Evolutionary conservation across 2,329 filamentous ascomycete genomes (phyloP).

Genomic region (Lithohypha guttulata): DNA sequence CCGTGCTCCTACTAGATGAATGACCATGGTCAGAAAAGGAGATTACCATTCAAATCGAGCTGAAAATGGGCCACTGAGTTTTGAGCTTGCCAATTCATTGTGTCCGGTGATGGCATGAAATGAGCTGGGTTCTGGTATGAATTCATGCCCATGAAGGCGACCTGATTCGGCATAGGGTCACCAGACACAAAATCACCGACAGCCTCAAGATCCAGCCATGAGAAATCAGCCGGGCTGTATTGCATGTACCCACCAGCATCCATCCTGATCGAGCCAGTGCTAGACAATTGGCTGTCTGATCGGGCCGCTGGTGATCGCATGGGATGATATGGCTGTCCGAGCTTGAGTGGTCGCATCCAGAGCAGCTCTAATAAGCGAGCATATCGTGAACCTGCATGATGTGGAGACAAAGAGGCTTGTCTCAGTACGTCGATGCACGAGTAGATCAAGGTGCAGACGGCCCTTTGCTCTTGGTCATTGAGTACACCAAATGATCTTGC

Average conservation of each 20-base stretch:
- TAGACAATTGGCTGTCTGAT: constrained; percentile 25
- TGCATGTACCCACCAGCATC: constrained; percentile 27
- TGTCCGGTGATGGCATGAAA: constrained; percentile 13
- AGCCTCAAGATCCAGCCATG: constrained; percentile 51
- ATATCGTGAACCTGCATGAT: constrained; percentile 52
- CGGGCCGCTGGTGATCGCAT: constrained; percentile 20
- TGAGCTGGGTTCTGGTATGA: constrained; percentile 12
- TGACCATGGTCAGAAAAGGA: constrained; percentile 21
- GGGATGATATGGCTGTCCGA: constrained; percentile 17
- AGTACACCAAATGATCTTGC: constrained; percentile 51
- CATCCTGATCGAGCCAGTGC: constrained; percentile 18
- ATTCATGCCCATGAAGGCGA: constrained; percentile 14
- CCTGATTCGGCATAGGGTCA: constrained; percentile 25
- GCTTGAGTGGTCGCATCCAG: constrained; percentile 38
- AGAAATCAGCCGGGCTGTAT: constrained; percentile 44
- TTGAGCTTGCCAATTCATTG: constrained; percentile 25
- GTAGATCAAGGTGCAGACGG: constrained; percentile 47
- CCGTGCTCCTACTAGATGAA: background rate
- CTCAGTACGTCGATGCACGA: constrained; percentile 50
- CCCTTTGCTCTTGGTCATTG: constrained; percentile 43
- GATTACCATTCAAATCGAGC: constrained; percentile 27
- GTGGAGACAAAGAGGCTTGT: constrained; percentile 45
- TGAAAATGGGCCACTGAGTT: constrained; percentile 3
- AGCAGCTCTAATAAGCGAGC: constrained; percentile 49
- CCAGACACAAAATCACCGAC: constrained; percentile 47